phyloP scores from a whole-genome alignment of 108 stramenopile genomes.

The Pseudonitzschia multiseries region DNA sequence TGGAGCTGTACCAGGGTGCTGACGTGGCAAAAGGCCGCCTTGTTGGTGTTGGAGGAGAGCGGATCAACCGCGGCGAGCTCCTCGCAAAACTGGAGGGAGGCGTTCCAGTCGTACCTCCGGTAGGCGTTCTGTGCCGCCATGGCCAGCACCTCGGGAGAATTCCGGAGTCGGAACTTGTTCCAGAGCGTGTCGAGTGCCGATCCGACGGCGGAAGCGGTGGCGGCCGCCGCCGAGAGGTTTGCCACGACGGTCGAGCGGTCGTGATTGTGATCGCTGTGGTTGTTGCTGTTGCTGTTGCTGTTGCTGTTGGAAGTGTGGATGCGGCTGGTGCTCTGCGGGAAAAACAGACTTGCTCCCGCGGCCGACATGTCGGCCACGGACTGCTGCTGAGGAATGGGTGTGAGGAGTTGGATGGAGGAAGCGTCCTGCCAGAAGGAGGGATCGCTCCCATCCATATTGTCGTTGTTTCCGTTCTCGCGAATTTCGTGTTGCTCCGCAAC shows the following conservation, averaged over 20 bases:
- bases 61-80: conserved; percentile 70
- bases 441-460: background rate
- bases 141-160: conserved; percentile 71
- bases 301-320: background rate
- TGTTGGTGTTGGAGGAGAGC: conserved; percentile 35
- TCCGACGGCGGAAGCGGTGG: conserved; percentile 33
- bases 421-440: conserved; percentile 26
- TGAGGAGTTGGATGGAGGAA: conserved; percentile 32
- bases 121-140: conserved; percentile 78
- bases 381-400: conserved; percentile 17
- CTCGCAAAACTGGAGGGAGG: conserved; percentile 65
- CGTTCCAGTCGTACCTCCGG: conserved; percentile 54
- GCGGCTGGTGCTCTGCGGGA: background rate
- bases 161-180: conserved; percentile 50
- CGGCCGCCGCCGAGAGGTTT: background rate
- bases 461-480: background rate
- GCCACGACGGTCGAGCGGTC: background rate
- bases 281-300: background rate
- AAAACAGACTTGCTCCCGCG: conserved; percentile 1
- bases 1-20: conserved; percentile 76
- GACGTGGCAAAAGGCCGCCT: conserved; percentile 59
- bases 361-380: conserved; percentile 14
- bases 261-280: background rate
- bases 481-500: background rate
- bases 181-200: conserved; percentile 60